A percentile compares a stretch with the other conserved stretches of the same genome.
Conservation (phyloP, 2,329 filamentous ascomycete species). For the Camptophora hylomeconis region DNA sequence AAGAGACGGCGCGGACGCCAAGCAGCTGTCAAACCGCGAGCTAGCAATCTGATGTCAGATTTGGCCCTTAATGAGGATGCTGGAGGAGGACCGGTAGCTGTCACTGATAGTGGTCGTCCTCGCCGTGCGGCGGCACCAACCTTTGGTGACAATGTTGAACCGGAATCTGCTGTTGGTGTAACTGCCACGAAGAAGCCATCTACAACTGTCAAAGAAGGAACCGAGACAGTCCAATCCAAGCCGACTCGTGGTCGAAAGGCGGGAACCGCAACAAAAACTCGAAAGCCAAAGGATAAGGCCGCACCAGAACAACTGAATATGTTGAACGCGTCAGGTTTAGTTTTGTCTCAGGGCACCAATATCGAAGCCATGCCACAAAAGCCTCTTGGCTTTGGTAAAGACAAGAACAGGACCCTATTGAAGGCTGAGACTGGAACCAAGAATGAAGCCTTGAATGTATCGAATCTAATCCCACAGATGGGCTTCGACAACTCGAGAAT, state of each 20-base stretch:
- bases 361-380: slow-evolving; percentile 12
- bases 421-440: slow-evolving; percentile 9
- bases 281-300: slow-evolving; percentile 17
- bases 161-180: slow-evolving; percentile 21
- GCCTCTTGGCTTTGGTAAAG: slow-evolving; percentile 5
- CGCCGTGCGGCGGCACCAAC: slow-evolving; percentile 37
- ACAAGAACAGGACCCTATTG: slow-evolving; percentile 11
- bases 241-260: slow-evolving; percentile 14
- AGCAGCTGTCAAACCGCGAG: slow-evolving; percentile 27
- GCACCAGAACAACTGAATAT: slow-evolving; percentile 16
- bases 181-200: slow-evolving; percentile 18
- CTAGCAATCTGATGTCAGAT: slow-evolving; percentile 36
- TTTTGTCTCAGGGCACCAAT: slow-evolving; percentile 1
- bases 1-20: slow-evolving; percentile 26
- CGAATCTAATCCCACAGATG: neutral
- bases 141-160: slow-evolving; percentile 28
- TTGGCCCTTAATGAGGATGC: slow-evolving; percentile 33
- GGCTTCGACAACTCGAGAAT: slow-evolving; percentile 1
- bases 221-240: slow-evolving; percentile 19
- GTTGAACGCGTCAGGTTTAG: slow-evolving; percentile 14
- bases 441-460: slow-evolving; percentile 5
- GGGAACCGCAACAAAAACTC: slow-evolving; percentile 13
- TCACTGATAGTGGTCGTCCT: slow-evolving; percentile 38
- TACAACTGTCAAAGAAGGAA: slow-evolving; percentile 16
- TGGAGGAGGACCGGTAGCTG: slow-evolving; percentile 23